Evolutionary conservation across 371 early-diverging fungal species (phyloP), one percentile per base, ranked within the genome.

Genomic region (Mucor saturninus): DNA sequence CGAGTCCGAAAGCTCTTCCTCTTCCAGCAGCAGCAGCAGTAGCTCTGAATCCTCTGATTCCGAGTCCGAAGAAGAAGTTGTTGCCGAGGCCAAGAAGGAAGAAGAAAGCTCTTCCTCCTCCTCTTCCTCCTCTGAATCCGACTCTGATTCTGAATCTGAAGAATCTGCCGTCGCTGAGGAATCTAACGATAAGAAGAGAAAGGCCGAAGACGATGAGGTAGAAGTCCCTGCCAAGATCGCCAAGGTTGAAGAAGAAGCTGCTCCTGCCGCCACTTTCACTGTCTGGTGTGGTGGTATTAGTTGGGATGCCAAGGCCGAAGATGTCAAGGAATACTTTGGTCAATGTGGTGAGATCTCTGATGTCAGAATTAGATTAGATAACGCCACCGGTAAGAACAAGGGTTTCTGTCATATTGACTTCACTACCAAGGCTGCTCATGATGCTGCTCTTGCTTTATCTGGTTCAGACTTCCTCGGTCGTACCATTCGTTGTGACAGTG

Each of bases 391-490:
- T 60, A 75, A 75, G 57, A 81, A 89, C 68, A 88, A 87, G 76
- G 92, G 91, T 75, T 88, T 80, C 76, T 90, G 84, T 56, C 88
- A 90, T 64, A 83, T 92, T 61, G 86, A 87, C 61, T 91, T 86
- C 59, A 75, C 78, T 65, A 77, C 77, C 38, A 66, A 80, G 46
- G 88, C 86, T 58, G 77, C 72, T 48, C 89, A 89, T 56, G 78
- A 78, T 39, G 81, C 84, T 51, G 91, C 90, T 43, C 64, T 86
- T 53, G 80, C 79, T 37, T 58, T 87, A 59, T 81, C 83, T 64
- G 89, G 87, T 48, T 67, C 72, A 28, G 86, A 89, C 48, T 75
- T 89, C 61, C 84, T 83, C 64, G 91, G 90, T 62, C 83, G 88
- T 58, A 68, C 77, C 26, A 73, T 90, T 61, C 84, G 89, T 65